Evolutionary conservation across 371 early-diverging fungal species (phyloP), one percentile per base, ranked within the genome.

Genomic region (Mortierella sp.): DNA sequence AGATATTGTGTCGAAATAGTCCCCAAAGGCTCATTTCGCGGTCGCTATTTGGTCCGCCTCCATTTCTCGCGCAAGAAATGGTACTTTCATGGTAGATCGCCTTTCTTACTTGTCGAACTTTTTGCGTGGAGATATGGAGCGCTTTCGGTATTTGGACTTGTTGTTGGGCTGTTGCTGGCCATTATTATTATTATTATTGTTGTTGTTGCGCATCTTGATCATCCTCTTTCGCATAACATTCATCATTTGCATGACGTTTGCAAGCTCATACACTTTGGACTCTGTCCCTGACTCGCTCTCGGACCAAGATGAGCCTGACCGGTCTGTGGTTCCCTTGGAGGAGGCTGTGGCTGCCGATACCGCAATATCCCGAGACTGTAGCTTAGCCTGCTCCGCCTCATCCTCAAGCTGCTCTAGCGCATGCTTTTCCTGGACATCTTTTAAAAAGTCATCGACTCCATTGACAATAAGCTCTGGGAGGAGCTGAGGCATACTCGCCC

Each of bases 21-120:
- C 9, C 37, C 37, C 37, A 37, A 37, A 37, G 9, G 37, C 37
- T 37, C 37, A 37, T 5, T 9, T 37, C 37, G 9, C 9, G 9
- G 37, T 37, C 37, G 9, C 9, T 37, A n/a, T 9, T 9, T 37
- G 37, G 37, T 18, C 50, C 37, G 26, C n/a, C n/a, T n/a, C n/a
- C n/a, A n/a, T n/a, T n/a, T n/a, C n/a, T n/a, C n/a, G n/a, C n/a
- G n/a, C n/a, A n/a, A n/a, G n/a, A n/a, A n/a, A n/a, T n/a, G n/a
- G 53, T 30, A 28, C 55, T 21, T 56, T 53, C n/a, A 15, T 29
- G 44, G 76, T 70, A 88, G 89, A 87, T 94, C 93, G 80, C 93
- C 92, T 37, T 37, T n/a, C n/a, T n/a, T 28, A 57, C 57, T 57
- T 57, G 12, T 26, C 53, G 7, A 57, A 30, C 29, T 60, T 60